Evolutionary conservation across 768 basidiomycete species (phyloP), one percentile per base, ranked within the genome.

Genomic region (Neoboletus brunneissimus): DNA sequence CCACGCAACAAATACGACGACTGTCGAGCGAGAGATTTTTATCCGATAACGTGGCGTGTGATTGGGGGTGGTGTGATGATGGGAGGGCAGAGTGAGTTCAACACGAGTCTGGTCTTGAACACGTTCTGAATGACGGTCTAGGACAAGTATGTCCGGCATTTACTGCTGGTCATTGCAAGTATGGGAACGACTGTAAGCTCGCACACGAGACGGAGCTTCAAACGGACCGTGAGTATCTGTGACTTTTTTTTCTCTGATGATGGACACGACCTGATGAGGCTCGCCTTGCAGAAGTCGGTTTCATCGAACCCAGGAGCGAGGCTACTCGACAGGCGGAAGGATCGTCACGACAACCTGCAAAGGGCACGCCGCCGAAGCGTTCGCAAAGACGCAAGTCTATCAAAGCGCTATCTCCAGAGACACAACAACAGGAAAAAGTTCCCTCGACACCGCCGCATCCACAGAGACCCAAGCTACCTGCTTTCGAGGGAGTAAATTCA

Each of bases 61-160:
- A 86, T 90, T 49, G 87, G 88, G 0, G 88, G 88, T 15, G 88
- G 88, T 4, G 88, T 89, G n/a, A 77, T 81, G 70, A 78, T 89
- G 77, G 80, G 78, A 57, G 81, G 70, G 15, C 57, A 64, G 13
- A 55, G 70, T 72, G 57, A 61, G 69, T 64, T n/a, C 5, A 18
- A 48, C 27, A 53, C 29, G 38, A 3, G 29, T n/a, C 29, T 6
- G 20, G 15, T 31, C 22, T 3, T 25, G 13, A 27, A 41, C n/a
- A 10, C 35, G 11, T 47, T 32, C 51, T 59, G 22, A 55, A 23
- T 34, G 50, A 12, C 22, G 16, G 16, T 45, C 47, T 20, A 72
- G 70, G 70, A 48, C 60, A 61, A 60, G 32, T 56, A 37, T 72
- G 70, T 44, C 51, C 64, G 11, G 66, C 66, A 5, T 72, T 63